Base-by-base conservation (phyloP, 73 alveolate genomes). In the Paramecium pentaurelia region DNA sequence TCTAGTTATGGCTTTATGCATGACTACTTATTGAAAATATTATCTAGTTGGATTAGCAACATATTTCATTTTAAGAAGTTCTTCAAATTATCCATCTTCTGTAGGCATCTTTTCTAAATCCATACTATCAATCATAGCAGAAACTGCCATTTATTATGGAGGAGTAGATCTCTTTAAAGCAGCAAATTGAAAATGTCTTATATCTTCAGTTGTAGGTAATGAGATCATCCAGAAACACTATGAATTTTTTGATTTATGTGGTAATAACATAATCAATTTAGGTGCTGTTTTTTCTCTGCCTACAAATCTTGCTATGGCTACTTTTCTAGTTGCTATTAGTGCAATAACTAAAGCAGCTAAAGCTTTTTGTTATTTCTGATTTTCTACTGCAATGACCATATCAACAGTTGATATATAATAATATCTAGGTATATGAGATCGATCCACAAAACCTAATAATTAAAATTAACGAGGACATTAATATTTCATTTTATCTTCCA, bases 161-260 rank as follows among this genome's bases (percentile, higher is more conserved):
- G 93, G 86, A n/a, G 98, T 92, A 10, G 98, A 92, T 36, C 93
- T 97, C 22, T 92, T 94, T 30, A 98, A 92, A 2, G 99, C 94
- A 38, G 95, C 97, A 92, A 98, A 98, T 90, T 98, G 96, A 86
- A 93, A 98, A 92, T 97, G 99, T 83, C 99, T 92, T 10, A 97
- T 95, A 77, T 97, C 99, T 93, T 98, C 99, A 20, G 93, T 95
- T 20, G 99, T 98, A 27, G 99, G 99, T 44, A 98, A 71, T 27
- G 93, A 45, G 59, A 96, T 96, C 97, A 98, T 88, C 95, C 95
- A 95, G 18, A 98, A 93, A 45, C 99, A 95, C 70, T 97, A 96
- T 37, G 95, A 96, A 28, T 93, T 95, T 51, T 96, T 92, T 1
- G 97, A 85, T 45, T 95, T 93, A 91, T 97, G 96, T 9, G 99